These are phyloP conservation scores for Ilex asprella DNA, from an alignment of 257 asterid species.

Conservation along the genomic window DNA sequence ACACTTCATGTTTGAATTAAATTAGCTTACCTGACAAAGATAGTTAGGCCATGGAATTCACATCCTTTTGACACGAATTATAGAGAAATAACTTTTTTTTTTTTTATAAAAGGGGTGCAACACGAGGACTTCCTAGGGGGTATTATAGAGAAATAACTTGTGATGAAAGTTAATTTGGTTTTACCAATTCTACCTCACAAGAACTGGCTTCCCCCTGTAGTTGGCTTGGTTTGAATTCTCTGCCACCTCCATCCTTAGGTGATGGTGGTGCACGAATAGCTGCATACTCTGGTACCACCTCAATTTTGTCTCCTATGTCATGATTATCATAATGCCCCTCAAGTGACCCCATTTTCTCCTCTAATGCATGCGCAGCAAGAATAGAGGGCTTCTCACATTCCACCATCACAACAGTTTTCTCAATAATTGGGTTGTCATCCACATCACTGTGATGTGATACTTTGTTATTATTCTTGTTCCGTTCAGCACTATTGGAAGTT, in stretches of 20 bases:
- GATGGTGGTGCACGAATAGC: conserved; percentile 36
- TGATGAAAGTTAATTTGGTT: background rate
- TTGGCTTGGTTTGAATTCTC: conserved; percentile 24
- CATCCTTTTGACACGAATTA: background rate
- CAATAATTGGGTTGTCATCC: conserved; percentile 67
- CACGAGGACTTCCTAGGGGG: too few species aligned
- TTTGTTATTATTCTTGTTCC: conserved; percentile 20
- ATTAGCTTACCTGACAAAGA: background rate
- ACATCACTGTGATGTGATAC: conserved; percentile 33
- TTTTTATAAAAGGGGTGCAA: too few species aligned
- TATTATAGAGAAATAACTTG: background rate
- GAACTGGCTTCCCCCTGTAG: conserved; percentile 28
- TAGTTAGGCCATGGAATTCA: background rate
- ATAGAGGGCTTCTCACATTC: conserved; percentile 62
- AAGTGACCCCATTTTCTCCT: conserved; percentile 24
- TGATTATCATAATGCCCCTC: conserved; percentile 17
- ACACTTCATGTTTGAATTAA: conserved; percentile 2
- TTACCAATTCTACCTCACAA: conserved; percentile 39
- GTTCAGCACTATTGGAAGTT: conserved; percentile 14
- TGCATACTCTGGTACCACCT: conserved; percentile 24
- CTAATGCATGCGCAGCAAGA: conserved; percentile 29
- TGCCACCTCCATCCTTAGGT: conserved; percentile 30
- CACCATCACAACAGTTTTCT: conserved; percentile 72
- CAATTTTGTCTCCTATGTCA: conserved; percentile 25
- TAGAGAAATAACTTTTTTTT: background rate